phyloP scores from a whole-genome alignment of 1,284 basidiomycete species.

The Puccinia triticina region DNA sequence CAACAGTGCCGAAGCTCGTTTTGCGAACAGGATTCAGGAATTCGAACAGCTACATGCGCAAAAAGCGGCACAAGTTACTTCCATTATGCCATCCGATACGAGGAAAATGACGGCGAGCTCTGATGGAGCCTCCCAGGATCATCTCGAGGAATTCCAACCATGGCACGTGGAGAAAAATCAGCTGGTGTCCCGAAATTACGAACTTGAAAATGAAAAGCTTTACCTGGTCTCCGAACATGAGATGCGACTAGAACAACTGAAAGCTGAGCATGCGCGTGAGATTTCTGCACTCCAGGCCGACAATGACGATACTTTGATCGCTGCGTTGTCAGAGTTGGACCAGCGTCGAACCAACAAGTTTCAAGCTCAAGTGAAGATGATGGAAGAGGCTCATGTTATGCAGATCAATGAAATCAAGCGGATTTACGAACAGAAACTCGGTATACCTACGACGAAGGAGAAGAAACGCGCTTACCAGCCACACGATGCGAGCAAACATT shows the following conservation, averaged over 20 bases:
- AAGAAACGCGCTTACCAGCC: background rate
- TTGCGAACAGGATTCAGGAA: conserved; percentile 12
- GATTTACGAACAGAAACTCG: background rate
- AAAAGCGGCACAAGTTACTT: background rate
- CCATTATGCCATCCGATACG: background rate
- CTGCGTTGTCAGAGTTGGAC: conserved; percentile 38
- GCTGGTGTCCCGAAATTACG: background rate
- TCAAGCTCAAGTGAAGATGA: conserved; percentile 7
- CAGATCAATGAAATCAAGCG: conserved; percentile 12
- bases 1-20: background rate
- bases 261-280: conserved; percentile 12
- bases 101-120: background rate
- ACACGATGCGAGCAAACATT: background rate
- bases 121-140: background rate
- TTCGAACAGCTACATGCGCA: conserved; percentile 17
- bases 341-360: conserved; percentile 39
- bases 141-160: background rate
- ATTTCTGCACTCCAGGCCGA: conserved; percentile 17
- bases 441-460: background rate
- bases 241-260: background rate
- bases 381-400: background rate
- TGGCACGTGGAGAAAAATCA: background rate
- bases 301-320: conserved; percentile 48
- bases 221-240: conserved; percentile 2
- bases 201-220: conserved; percentile 12